Evolutionary conservation across 2,329 filamentous ascomycete genomes (phyloP).

Genomic region (Monilinia polystroma): DNA sequence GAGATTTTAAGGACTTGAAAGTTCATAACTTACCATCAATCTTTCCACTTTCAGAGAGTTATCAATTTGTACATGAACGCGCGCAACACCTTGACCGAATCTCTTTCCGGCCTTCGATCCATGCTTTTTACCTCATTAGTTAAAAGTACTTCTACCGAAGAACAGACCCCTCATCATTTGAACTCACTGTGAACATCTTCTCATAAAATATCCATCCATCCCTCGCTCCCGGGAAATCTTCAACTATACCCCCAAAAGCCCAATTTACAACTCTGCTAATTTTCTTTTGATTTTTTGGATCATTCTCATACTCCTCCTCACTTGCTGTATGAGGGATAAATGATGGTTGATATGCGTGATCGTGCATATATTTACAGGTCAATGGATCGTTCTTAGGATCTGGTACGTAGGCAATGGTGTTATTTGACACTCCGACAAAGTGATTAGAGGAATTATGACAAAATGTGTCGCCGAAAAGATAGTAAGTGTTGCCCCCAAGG

Average conservation of each 20-base stretch:
- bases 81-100: constrained; percentile 12
- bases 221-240: not conserved
- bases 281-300: not conserved
- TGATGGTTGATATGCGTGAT: constrained; percentile 2
- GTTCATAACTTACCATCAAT: not conserved
- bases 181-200: constrained; percentile 6
- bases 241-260: constrained; percentile 9
- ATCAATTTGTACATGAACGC: constrained; percentile 7
- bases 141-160: not conserved
- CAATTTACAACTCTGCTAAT: constrained; percentile 10
- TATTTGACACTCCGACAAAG: constrained; percentile 14
- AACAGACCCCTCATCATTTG: not conserved
- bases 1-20: no score
- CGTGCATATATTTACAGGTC: constrained; percentile 5
- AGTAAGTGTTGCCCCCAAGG: constrained; percentile 17
- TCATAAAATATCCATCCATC: constrained; percentile 10
- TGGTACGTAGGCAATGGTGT: constrained; percentile 15
- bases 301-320: constrained; percentile 13
- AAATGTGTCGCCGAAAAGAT: constrained; percentile 20
- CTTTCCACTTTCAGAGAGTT: constrained; percentile 8
- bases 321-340: constrained; percentile 12
- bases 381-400: constrained; percentile 7
- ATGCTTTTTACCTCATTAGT: constrained; percentile 3
- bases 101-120: constrained; percentile 5
- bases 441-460: constrained; percentile 10